Conservation (phyloP, 2,329 filamentous ascomycete species). For the Cladosporium colombiae region DNA sequence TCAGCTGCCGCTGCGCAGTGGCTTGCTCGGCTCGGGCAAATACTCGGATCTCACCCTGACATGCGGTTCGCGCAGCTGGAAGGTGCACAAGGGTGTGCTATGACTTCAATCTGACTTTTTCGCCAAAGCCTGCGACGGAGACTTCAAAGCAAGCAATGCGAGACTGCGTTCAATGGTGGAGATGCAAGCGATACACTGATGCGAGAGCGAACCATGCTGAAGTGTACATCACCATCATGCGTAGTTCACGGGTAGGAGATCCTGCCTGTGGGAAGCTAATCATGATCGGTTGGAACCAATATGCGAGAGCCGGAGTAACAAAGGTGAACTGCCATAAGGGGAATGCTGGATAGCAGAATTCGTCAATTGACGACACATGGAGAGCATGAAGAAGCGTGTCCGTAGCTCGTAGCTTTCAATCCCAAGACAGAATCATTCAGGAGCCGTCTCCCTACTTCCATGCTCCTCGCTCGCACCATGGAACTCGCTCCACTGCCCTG, state of each 20-base stretch:
- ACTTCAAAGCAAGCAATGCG: slow-evolving; percentile 17
- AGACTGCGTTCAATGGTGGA: no score
- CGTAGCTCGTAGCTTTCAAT: background rate
- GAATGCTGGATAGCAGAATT: background rate
- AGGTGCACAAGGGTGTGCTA: slow-evolving; percentile 30
- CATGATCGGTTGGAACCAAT: background rate
- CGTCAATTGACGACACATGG: background rate
- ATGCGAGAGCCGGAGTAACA: no score
- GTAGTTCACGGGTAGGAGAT: background rate
- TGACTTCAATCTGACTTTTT: slow-evolving; percentile 31
- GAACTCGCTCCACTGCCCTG: slow-evolving; percentile 22
- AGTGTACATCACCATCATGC: background rate
- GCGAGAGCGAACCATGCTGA: background rate
- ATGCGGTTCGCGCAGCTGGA: slow-evolving; percentile 25
- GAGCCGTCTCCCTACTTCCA: background rate
- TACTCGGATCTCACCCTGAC: slow-evolving; percentile 30
- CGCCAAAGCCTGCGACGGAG: slow-evolving; percentile 19
- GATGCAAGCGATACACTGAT: no score
- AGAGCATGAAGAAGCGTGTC: background rate
- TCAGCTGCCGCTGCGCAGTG: background rate
- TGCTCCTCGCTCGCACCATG: slow-evolving; percentile 20
- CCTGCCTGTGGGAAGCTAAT: background rate
- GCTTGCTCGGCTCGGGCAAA: slow-evolving; percentile 5
- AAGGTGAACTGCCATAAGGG: no score
- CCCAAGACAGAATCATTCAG: background rate